These are phyloP conservation scores for Populus hybrid DNA, from an alignment of 441 rosid species.

Conservation along the genomic window DNA sequence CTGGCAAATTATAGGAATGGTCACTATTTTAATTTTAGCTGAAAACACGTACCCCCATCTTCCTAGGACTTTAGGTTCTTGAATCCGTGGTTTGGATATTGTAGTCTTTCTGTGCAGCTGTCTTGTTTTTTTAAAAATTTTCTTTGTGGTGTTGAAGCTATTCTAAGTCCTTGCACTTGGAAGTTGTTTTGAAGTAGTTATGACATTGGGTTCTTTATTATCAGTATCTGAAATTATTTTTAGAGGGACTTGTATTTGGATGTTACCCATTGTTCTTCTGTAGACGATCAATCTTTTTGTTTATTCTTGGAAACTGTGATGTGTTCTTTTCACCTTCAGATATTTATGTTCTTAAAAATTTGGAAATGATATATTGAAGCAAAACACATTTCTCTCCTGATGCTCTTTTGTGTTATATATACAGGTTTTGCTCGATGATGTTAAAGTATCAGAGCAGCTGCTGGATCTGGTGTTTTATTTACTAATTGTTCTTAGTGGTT, in stretches of 20 bases:
- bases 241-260: not conserved
- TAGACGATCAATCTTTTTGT: not conserved
- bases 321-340: not conserved
- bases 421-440: constrained; percentile 93
- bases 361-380: not conserved
- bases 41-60: not conserved
- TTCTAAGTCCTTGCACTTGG: not conserved
- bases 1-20: not conserved
- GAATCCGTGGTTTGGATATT: not conserved
- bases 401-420: constrained; percentile 11
- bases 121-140: not conserved
- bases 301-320: not conserved
- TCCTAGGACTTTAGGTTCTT: not conserved
- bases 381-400: not conserved
- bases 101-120: not conserved
- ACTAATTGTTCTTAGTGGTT: constrained; percentile 45
- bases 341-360: not conserved
- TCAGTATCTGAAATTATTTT: not conserved
- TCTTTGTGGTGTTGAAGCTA: not conserved
- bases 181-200: not conserved
- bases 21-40: not conserved
- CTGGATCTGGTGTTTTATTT: constrained; percentile 67
- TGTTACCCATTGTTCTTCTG: not conserved
- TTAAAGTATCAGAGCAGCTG: constrained; percentile 69
- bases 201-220: not conserved